Base-by-base conservation (phyloP, 192 early-diverging fungal species). In the Coemansia guatemalensis region DNA sequence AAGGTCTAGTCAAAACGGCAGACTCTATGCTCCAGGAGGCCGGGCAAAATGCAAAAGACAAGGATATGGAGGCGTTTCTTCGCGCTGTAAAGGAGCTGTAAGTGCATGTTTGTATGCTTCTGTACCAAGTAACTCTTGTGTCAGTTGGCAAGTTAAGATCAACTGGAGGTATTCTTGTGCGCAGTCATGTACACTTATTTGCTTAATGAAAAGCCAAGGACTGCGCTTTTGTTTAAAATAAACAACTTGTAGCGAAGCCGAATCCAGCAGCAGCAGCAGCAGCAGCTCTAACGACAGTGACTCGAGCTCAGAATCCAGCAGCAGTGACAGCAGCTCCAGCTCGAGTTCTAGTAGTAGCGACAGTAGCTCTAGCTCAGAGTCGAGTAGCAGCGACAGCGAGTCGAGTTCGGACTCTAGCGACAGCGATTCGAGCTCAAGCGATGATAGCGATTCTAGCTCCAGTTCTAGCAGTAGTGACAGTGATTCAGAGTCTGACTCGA, bases 1-100 rank as follows among this genome's bases (percentile, higher is more conserved):
- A 69, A 5, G 70, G 67, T 0, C 52, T 78, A 8, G 24, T 18
- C 0, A 78, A 78, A 23, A 69, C 70, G 1, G 65, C 70, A 22
- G 48, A 44, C 3, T 62, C 56, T 23, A 52, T 78, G 66, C 8
- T 69, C 8, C 56, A 60, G 14, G 75, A 78, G 56, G 60, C 67
- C 1, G 35, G 52, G 58, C 11, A 12, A 12, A 39, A 39, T 39
- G 35, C 11, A 9, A 11, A 39, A 8, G 35, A 39, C 35, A 39
- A 39, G 11, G 35, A 39, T 39, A 39, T 39, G 35, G 1, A 39
- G 35, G 35, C 4, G 35, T 39, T 39, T 12, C 35, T 39, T 39
- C 9, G 11, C 39, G 58, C 50, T 5, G 32, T 65, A 11, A 51
- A 41, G 22, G 62, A 18, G 39, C 65, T 71, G 65, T 67, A 67